Conservation (phyloP, 225 moss, liverwort and hornwort species). For the Rhytidiadelphus loreus region DNA sequence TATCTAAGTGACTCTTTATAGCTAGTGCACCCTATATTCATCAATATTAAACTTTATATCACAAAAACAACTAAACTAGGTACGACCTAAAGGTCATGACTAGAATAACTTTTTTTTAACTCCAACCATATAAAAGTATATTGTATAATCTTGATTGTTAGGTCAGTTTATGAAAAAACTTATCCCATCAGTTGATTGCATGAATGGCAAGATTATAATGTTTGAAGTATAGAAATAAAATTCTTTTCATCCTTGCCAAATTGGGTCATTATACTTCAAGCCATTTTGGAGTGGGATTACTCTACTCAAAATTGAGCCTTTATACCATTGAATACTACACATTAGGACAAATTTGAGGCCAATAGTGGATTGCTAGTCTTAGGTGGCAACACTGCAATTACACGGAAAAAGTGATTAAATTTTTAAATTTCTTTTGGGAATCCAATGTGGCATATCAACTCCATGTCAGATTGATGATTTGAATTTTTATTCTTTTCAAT, state of each 20-base stretch:
- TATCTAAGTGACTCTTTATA: too few species aligned
- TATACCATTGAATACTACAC: too few species aligned
- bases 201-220: not conserved
- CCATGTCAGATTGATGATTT: too few species aligned
- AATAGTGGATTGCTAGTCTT: too few species aligned
- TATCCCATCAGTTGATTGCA: fast-evolving
- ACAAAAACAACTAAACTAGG: not conserved
- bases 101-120: not conserved
- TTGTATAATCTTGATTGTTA: not conserved
- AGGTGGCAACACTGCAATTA: too few species aligned
- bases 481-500: too few species aligned
- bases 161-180: not conserved
- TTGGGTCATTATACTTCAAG: fast-evolving
- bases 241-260: not conserved
- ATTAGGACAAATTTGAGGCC: too few species aligned
- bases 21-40: too few species aligned
- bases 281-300: not conserved
- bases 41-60: too few species aligned
- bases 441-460: too few species aligned
- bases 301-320: not conserved
- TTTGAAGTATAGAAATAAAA: not conserved
- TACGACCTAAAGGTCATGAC: fast-evolving
- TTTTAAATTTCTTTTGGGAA: too few species aligned
- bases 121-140: not conserved
- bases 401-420: too few species aligned